A percentile compares a stretch with the other conserved stretches of the same genome.
These are phyloP conservation scores for Triticum monococcum DNA, from an alignment of 176 grass and related monocot genomes.

Conservation along the genomic window DNA sequence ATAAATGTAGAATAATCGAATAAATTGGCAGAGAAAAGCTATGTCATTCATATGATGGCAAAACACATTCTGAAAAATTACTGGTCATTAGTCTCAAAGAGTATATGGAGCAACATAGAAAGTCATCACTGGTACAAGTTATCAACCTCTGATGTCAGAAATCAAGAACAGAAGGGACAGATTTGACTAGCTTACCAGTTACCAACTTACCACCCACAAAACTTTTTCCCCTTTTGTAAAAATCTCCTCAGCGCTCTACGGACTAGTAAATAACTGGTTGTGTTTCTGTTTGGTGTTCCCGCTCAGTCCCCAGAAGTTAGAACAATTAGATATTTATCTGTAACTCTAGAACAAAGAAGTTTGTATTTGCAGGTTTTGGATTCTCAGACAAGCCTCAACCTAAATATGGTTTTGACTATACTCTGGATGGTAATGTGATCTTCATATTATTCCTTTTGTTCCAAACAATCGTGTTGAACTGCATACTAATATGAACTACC, in stretches of 20 bases:
- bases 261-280: not conserved
- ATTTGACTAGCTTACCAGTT: not conserved
- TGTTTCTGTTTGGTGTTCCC: not conserved
- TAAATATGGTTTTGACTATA: constrained; percentile 97
- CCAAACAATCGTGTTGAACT: not conserved
- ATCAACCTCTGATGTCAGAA: not conserved
- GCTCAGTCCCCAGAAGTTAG: not conserved
- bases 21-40: constrained; percentile 7
- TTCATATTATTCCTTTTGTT: not conserved
- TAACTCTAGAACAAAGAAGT: not conserved
- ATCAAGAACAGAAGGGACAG: not conserved
- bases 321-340: constrained; percentile 11
- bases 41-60: not conserved
- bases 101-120: not conserved
- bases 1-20: not conserved
- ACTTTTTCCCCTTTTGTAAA: not conserved
- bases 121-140: not conserved
- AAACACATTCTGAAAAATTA: constrained; percentile 12
- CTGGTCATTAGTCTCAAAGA: not conserved
- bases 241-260: not conserved
- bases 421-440: constrained; percentile 71
- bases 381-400: constrained; percentile 99
- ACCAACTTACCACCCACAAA: not conserved
- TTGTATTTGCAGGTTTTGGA: constrained; percentile 80
- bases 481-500: constrained; percentile 23